phyloP scores from a whole-genome alignment of 2,329 filamentous ascomycete species.

The Trichocomaceae sp. region DNA sequence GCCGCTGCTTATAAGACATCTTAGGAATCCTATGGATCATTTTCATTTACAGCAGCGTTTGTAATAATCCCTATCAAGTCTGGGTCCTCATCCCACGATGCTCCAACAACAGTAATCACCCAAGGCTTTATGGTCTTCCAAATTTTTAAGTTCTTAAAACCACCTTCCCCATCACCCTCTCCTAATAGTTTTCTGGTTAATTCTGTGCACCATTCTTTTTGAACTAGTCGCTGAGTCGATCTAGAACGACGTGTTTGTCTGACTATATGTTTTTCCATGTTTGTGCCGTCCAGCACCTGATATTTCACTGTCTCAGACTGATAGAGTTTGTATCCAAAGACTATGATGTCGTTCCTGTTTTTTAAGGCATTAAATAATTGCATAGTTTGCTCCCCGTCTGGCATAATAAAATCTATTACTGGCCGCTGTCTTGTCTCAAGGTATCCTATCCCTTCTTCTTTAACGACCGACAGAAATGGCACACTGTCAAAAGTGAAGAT shows the following conservation, averaged over 20 bases:
- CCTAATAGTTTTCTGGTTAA: not conserved
- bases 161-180: not conserved
- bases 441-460: not conserved
- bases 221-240: not conserved
- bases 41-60: not conserved
- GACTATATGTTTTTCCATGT: not conserved
- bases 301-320: not conserved
- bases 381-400: not conserved
- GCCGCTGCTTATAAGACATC: too few relatives aligned
- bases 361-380: not conserved
- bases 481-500: not conserved
- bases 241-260: not conserved
- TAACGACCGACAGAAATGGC: not conserved
- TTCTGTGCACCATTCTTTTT: not conserved
- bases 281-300: not conserved
- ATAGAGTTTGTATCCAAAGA: not conserved
- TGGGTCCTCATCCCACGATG: not conserved
- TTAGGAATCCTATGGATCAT: too few relatives aligned
- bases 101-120: not conserved
- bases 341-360: not conserved
- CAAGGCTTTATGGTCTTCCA: not conserved
- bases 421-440: not conserved
- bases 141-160: not conserved
- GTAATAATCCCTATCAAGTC: not conserved
- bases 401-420: not conserved